These are phyloP conservation scores for Diplodia seriata DNA, from an alignment of 2,329 filamentous ascomycete species.

Conservation along the genomic window DNA sequence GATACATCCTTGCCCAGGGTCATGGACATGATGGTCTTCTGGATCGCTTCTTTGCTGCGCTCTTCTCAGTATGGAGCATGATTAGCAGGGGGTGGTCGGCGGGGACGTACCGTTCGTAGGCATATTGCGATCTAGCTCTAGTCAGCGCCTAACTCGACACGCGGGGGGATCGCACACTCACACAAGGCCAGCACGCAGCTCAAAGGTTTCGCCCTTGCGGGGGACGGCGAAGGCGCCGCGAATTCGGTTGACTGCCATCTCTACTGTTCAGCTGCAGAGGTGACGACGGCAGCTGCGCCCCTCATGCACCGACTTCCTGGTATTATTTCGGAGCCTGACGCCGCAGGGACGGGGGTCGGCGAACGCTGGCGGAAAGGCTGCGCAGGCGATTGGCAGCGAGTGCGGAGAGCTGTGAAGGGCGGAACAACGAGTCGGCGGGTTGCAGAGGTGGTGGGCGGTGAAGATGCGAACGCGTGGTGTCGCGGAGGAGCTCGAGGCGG, in stretches of 20 bases:
- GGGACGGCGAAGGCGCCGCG: slow-evolving; percentile 91
- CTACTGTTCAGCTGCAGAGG: slow-evolving; percentile 43
- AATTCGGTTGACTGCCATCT: slow-evolving; percentile 96
- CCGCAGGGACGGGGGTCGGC: slow-evolving; percentile 33
- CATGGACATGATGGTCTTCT: slow-evolving; percentile 99
- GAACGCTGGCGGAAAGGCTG: slow-evolving; percentile 26
- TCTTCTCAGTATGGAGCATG: slow-evolving; percentile 44
- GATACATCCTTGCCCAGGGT: slow-evolving; percentile 98
- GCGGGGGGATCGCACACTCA: slow-evolving; percentile 44
- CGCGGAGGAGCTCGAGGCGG: slow-evolving; percentile 27
- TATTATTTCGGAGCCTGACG: slow-evolving; percentile 31
- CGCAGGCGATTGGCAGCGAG: slow-evolving; percentile 9
- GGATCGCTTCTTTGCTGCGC: slow-evolving; percentile 89
- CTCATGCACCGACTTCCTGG: slow-evolving; percentile 40
- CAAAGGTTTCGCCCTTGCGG: slow-evolving; percentile 96
- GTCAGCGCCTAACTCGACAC: slow-evolving; percentile 38
- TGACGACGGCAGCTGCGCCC: slow-evolving; percentile 44
- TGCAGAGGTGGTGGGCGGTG: slow-evolving; percentile 14
- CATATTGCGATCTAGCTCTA: slow-evolving; percentile 84
- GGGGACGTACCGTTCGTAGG: slow-evolving; percentile 76
- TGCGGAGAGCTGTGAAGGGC: not conserved
- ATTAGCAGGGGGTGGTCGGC: slow-evolving; percentile 28
- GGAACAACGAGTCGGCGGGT: not conserved
- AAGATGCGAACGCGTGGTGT: slow-evolving; percentile 13
- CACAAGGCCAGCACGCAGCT: slow-evolving; percentile 90